These are phyloP conservation scores for Populus alba DNA, from an alignment of 345 rosid species.

Conservation along the genomic window DNA sequence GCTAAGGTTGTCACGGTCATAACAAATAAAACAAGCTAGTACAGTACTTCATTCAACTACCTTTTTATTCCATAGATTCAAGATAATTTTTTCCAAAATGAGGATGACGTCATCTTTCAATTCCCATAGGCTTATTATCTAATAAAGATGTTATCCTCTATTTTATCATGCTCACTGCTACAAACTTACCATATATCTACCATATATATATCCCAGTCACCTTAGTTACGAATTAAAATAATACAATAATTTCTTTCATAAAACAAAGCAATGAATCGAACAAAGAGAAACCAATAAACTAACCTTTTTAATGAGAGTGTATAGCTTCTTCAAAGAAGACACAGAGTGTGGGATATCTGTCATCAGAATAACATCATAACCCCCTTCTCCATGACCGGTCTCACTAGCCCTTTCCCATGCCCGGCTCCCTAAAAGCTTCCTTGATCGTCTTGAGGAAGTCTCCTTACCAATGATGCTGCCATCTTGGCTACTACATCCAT, in stretches of 20 bases:
- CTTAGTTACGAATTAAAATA: neutral
- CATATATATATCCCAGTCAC: too few species aligned
- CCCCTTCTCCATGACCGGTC: slow-evolving; percentile 75
- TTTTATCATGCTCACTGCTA: too few species aligned
- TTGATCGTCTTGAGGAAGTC: slow-evolving; percentile 66
- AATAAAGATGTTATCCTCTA: too few species aligned
- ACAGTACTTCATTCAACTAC: neutral
- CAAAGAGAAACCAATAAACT: slow-evolving; percentile 18
- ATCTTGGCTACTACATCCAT: slow-evolving; percentile 91
- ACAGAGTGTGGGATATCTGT: slow-evolving; percentile 87
- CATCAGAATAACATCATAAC: slow-evolving; percentile 91
- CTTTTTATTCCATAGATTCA: neutral
- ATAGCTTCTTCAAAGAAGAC: too few species aligned
- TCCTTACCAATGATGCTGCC: slow-evolving; percentile 82
- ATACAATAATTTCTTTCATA: neutral
- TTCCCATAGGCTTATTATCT: too few species aligned
- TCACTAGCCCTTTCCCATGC: slow-evolving; percentile 98
- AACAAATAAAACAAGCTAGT: neutral
- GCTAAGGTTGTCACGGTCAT: neutral
- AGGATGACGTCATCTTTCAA: neutral
- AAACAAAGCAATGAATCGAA: neutral
- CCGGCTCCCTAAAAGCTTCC: slow-evolving; percentile 93
- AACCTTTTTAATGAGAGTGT: slow-evolving; percentile 88
- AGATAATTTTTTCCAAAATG: neutral
- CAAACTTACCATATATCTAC: too few species aligned